Base-by-base conservation (phyloP, 2,329 filamentous ascomycete species). In the Paracamarosporium sp. region DNA sequence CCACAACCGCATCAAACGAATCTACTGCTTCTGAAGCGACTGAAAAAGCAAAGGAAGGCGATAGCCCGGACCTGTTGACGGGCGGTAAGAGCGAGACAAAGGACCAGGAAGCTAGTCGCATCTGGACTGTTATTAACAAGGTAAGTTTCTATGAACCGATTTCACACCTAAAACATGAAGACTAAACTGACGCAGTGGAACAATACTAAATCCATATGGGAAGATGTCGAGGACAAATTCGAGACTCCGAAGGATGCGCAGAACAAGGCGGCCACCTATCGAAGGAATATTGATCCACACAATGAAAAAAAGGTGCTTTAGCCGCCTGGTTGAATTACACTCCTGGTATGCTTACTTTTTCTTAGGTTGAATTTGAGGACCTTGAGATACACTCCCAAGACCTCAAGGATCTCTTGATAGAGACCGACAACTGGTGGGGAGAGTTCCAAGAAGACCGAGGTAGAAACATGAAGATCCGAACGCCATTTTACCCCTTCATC, bases 341-440 rank as follows among this genome's bases (percentile, higher is more conserved):
- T 7, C 6, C 6, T 8, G 6, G 6, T 17, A 41, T 22, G 17
- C 38, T 41, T 4, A 41, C 6, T 41, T 13, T 24, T 8, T 8
- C 24, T 22, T 45, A 52, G 27, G 33, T 50, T 25, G 22, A 41
- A 5, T 57, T 47, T 24, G 54, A 57, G 24, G 54, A 57, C 35
- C 25, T 57, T 8, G 54, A 57, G 22, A 57, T 57, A 4, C 47
- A 57, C n/a, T 57, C 47, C 3, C 27, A 30, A 2, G 55, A 53
- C 12, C 50, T 57, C 30, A 57, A 57, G 28, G 30, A 53, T 5
- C 31, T 57, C 2, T 38, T 57, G 15, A 15, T 36, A 2, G 27
- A 50, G 4, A 43, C 38, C 1, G 50, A 40, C 15, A 27, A 20
- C 5, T 43, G 30, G 22, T 48, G 44, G 40, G 44, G 40, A 1